Evolutionary conservation across 305 asterid genomes (phyloP), one percentile per base, ranked within the genome.

Genomic region (Salvia sclarea): DNA sequence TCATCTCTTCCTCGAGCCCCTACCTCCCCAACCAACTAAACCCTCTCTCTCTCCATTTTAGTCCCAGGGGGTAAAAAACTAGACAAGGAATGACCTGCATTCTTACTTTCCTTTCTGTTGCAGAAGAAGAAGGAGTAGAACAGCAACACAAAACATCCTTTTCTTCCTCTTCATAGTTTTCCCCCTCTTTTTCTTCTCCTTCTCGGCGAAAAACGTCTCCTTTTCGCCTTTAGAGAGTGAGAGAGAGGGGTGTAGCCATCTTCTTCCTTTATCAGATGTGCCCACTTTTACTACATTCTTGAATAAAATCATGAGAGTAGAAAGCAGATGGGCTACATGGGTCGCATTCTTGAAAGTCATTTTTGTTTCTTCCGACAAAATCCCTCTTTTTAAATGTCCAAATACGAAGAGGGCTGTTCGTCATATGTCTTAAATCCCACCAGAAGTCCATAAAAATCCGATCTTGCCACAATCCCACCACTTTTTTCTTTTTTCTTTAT

Each of bases 1-100:
- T 75, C 78, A 66, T 73, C 73, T 53, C 78, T 70, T 68, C 86
- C 93, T 87, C 94, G 92, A 89, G 95, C 92, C 96, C 92, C 89
- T 73, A 75, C 83, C 79, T 28, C 33, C 33, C 54, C 52, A 8
- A 47, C 63, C 75, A 40, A 6, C 22, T 25, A 53, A 30, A 54
- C 28, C 3, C 20, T 68, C 69, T 30, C 58, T 57, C 66, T 40
- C 75, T 54, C 76, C 20, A 5, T 18, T 40, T 16, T 44, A 8
- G 62, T 64, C 41, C 41, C 13, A 52, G 30, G 21, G 57, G 60
- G 41, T 63, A 21, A 64, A 25, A 16, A 54, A n/a, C 44, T 17
- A 62, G 75, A 45, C 64, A 63, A 52, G 54, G 54, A 57, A 61
- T 45, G 55, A 55, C 64, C 47, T 57, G 57, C 54, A 63, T 59